Evolutionary conservation across 2,329 filamentous ascomycete genomes (phyloP), one percentile per base, ranked within the genome.

Genomic region (Phaeophleospora eucalypticola): DNA sequence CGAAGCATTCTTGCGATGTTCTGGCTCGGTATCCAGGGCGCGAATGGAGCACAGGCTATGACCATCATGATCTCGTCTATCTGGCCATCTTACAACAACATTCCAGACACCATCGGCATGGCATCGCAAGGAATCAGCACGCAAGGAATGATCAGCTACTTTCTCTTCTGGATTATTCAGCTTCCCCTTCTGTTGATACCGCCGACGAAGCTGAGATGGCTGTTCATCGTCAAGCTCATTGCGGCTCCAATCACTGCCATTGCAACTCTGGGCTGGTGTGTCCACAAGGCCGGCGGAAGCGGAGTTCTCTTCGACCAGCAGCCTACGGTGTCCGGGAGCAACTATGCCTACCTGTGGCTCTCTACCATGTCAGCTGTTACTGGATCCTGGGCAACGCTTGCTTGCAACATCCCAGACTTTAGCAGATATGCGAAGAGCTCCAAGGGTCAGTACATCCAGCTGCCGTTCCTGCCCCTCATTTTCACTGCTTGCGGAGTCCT

Each of bases 101-200:
- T 82, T 10, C 67, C 70, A 0, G 81, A 83, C 54, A 63, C 67
- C 16, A 71, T 83, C 15, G 70, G 77, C 0, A 65, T 62, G 1
- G 63, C 56, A 10, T 68, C 17, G 4, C 40, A 75, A 36, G 79
- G 79, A 12, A 80, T 81, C 33, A 74, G 73, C 2, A 79, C 74
- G 1, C 69, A 75, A 43, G 76, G 75, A 4, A 73, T 83, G 73
- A 60, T 78, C 36, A 71, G 68, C 21, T 80, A 79, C 57, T 73
- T 82, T 46, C 58, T 82, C 14, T 80, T 78, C 54, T 80, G 75
- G 72, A 57, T 75, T 0, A 53, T 77, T 1, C 77, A 79, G 57
- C 59, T 80, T 7, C 77, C 73, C 4, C 66, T 81, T 39, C 40
- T 42, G 4, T n/a, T 77, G 48, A 79, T 82, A 51, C 78, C 77